These are phyloP conservation scores for Sporothrix inflata DNA, from an alignment of 2,329 filamentous ascomycete species.

Conservation along the genomic window DNA sequence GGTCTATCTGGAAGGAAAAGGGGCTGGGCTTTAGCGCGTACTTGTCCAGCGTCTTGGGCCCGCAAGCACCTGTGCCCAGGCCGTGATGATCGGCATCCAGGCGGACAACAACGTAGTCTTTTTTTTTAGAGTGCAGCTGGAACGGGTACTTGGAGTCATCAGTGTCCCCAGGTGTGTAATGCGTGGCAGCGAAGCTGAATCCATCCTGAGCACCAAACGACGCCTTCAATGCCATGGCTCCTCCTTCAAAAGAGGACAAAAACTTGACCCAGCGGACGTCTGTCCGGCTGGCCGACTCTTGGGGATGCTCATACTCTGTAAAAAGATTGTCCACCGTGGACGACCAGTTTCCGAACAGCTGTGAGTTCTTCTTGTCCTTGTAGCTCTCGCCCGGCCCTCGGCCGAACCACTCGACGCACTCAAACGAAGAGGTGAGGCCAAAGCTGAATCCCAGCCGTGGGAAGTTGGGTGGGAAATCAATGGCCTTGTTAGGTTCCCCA, in stretches of 20 bases:
- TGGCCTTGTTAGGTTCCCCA: not conserved
- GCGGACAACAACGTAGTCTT: not conserved
- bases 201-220: not conserved
- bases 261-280: not conserved
- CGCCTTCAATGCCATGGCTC: not conserved
- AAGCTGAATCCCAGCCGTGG: not conserved
- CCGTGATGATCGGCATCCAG: not conserved
- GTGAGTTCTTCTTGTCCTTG: not conserved
- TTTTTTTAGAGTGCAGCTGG: not conserved
- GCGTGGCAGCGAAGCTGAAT: not conserved
- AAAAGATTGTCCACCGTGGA: not conserved
- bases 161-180: not conserved
- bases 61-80: not conserved
- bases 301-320: not conserved
- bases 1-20: not conserved
- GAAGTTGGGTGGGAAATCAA: not conserved
- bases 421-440: not conserved
- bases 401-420: not conserved
- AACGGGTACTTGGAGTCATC: not conserved
- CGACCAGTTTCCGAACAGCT: not conserved
- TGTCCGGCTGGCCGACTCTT: not conserved
- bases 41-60: not conserved
- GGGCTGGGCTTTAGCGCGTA: not conserved
- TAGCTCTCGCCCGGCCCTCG: not conserved
- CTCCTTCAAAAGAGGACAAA: not conserved